Evolutionary conservation across 106 monocot species (phyloP).

Genomic region (Dendrobium nobile): DNA sequence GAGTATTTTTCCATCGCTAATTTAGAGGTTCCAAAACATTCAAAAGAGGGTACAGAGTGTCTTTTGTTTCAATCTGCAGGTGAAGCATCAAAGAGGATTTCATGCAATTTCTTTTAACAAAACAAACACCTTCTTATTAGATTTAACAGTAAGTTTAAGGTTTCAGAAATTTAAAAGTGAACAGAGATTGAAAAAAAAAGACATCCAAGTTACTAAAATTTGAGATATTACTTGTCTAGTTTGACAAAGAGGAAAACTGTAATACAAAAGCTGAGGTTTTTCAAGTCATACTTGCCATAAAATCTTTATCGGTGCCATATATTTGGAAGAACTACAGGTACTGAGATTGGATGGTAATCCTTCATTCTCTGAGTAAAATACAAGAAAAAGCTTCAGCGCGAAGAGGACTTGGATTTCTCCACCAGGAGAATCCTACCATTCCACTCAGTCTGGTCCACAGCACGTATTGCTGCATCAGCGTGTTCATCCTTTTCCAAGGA

Average conservation of each 20-base stretch:
- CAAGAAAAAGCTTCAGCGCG: conserved; percentile 24
- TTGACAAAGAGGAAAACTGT: neutral
- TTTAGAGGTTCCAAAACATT: conserved; percentile 6
- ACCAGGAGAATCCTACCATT: conserved; percentile 60
- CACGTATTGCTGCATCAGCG: conserved; percentile 71
- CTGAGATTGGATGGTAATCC: conserved; percentile 4
- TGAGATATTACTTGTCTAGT: neutral
- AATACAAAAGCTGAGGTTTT: neutral
- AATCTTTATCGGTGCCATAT: conserved; percentile 14
- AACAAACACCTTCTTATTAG: neutral
- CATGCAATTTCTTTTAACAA: neutral
- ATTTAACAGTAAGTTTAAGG: neutral
- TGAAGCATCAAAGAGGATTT: conserved; percentile 32
- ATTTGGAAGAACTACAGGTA: conserved; percentile 11
- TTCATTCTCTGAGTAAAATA: neutral
- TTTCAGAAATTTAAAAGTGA: neutral
- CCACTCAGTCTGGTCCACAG: conserved; percentile 66
- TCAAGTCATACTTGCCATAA: conserved; percentile 28
- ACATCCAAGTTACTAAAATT: neutral
- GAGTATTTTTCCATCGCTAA: neutral
- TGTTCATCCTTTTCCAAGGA: conserved; percentile 69
- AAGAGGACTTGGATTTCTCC: conserved; percentile 59
- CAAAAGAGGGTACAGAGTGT: neutral
- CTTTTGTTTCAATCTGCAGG: conserved; percentile 22
- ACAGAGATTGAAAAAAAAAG: neutral